Evolutionary conservation across 2,329 filamentous ascomycete genomes (phyloP).

Genomic region (Lasiodiplodia hormozganensis): DNA sequence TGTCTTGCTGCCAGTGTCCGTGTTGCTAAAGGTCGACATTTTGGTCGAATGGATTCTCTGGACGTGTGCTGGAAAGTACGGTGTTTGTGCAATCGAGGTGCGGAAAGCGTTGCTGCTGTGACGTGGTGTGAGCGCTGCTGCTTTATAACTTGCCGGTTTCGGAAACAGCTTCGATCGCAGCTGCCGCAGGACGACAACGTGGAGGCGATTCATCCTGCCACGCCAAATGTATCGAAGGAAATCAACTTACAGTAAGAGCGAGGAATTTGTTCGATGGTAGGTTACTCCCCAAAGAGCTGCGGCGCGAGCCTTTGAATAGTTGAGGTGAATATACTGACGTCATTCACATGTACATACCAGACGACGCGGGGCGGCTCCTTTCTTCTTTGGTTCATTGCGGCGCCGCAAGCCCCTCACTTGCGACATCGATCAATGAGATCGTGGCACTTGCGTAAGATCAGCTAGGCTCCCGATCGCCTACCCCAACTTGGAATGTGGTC

Average conservation of each 20-base stretch:
- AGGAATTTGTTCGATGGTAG: neutral
- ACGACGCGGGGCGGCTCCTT: conserved; percentile 12
- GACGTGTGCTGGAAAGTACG: neutral
- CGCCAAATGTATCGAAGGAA: neutral
- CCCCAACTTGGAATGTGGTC: conserved; percentile 15
- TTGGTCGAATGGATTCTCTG: neutral
- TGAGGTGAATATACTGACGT: conserved; percentile 15
- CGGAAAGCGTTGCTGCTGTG: neutral
- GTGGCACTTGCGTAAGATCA: conserved; percentile 25
- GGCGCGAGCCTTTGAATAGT: conserved; percentile 25
- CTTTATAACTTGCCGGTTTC: conserved; percentile 1
- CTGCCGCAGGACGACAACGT: neutral
- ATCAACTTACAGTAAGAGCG: conserved; percentile 13
- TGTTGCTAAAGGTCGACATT: conserved; percentile 46
- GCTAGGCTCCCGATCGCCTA: conserved; percentile 7
- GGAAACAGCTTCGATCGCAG: neutral
- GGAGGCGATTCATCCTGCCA: neutral
- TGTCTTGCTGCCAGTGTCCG: conserved; percentile 50
- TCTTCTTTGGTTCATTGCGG: conserved; percentile 15
- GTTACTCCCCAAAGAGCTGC: neutral
- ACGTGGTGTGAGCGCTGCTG: conserved; percentile 11
- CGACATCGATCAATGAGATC: conserved; percentile 13
- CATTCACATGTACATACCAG: conserved; percentile 5
- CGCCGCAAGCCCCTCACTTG: conserved; percentile 25
- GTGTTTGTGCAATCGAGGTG: neutral